Evolutionary conservation across 176 grass and related monocot genomes (phyloP).

Genomic region (Avena sativa): DNA sequence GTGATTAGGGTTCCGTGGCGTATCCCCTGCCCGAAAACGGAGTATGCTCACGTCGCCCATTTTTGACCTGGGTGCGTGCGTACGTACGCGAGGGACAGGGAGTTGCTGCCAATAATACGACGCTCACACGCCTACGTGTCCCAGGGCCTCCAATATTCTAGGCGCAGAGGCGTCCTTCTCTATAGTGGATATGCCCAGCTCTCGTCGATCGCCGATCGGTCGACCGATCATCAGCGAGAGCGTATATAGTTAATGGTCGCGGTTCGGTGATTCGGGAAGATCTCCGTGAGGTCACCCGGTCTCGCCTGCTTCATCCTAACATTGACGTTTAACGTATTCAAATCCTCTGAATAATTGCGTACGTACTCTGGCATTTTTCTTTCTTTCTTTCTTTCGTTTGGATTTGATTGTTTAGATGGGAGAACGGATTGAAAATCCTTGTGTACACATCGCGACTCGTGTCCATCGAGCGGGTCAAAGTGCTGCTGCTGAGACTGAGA

Average conservation of each 20-base stretch:
- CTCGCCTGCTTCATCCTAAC: slow-evolving; percentile 62
- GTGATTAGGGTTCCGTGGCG: slow-evolving; percentile 3
- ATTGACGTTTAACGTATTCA: slow-evolving; percentile 46
- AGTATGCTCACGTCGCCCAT: slow-evolving; percentile 44
- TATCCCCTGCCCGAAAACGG: slow-evolving; percentile 31
- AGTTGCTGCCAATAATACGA: slow-evolving; percentile 47
- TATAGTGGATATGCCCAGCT: neutral
- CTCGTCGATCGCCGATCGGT: neutral
- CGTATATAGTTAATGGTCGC: slow-evolving; percentile 17
- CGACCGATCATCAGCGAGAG: neutral
- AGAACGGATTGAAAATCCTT: slow-evolving; percentile 41
- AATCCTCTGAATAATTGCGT: neutral
- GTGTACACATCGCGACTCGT: neutral
- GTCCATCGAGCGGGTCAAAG: too few species aligned
- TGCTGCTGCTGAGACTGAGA: too few species aligned
- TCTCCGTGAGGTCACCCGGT: slow-evolving; percentile 48
- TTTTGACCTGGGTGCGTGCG: slow-evolving; percentile 43
- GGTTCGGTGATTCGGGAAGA: slow-evolving; percentile 41
- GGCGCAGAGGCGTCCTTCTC: neutral
- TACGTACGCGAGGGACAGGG: neutral
- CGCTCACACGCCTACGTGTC: slow-evolving; percentile 36
- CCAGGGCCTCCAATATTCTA: slow-evolving; percentile 18
- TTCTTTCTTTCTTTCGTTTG: neutral
- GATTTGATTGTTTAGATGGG: slow-evolving; percentile 19
- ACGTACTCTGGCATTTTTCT: neutral